Evolutionary conservation across 257 asterid genomes (phyloP), one percentile per base, ranked within the genome.

Genomic region (Lavandula angustifolia): DNA sequence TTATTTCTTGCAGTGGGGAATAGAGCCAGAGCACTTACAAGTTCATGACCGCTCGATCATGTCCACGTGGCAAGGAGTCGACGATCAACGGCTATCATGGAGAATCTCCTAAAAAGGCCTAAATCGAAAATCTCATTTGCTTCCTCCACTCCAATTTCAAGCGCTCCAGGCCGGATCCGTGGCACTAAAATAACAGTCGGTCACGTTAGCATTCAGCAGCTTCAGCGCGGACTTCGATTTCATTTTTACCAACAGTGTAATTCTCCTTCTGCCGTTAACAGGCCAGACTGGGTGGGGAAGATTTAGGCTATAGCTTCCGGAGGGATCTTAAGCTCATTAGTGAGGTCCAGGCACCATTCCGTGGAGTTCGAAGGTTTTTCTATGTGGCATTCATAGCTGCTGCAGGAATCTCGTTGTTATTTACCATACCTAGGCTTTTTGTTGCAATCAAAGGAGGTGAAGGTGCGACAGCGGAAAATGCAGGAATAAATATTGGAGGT

Each of bases 281-380:
- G 99, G 97, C 99, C 59, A 79, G 67, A 78, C 65, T 85, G 62
- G 99, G 99, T 32, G 99, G 99, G 69, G 99, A 89, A 82, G 99
- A 92, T 60, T 64, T 89, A 68, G 99, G 99, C 50, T 81, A 82
- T 72, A 37, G 99, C 71, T 92, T 92, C 67, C 83, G 97, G 60
- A 85, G 99, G 80, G 99, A 92, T 80, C 95, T 92, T 10, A 92
- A 89, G 79, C 96, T 89, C 71, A 92, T 92, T 43, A 84, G 97
- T 75, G 99, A 92, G 80, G 99, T 92, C 71, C 99, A 92, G 85
- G 97, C 99, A 50, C 99, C 99, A 38, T 92, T 92, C 68, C 92
- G 99, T 40, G 99, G 99, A 29, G 76, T 92, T 68, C 83, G 96
- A 22, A 85, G 76, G 67, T 92, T 92, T 73, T 92, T 92, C 79